These are phyloP conservation scores for Solanum tacnaense DNA, from an alignment of 257 asterid species.

Conservation along the genomic window DNA sequence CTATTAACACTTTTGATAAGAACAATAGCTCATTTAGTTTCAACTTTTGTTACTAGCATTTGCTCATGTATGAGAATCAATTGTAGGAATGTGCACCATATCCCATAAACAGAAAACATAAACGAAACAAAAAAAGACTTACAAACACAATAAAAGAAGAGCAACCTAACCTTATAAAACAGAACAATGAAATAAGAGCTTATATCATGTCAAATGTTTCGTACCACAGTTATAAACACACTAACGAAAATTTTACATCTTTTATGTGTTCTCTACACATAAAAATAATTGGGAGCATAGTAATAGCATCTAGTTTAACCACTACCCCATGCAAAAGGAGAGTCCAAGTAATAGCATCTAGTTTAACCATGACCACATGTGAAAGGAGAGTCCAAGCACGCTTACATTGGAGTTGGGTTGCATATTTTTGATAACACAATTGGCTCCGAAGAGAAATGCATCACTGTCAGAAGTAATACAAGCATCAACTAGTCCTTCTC, in stretches of 20 bases:
- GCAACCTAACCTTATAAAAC: background rate
- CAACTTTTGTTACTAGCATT: background rate
- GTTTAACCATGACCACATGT: background rate
- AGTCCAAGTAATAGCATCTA: background rate
- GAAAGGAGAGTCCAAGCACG: background rate
- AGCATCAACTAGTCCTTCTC: constrained; percentile 82
- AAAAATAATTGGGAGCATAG: background rate
- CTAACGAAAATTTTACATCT: background rate
- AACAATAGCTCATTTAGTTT: background rate
- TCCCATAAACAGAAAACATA: background rate
- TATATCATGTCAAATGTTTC: background rate
- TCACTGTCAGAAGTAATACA: constrained; percentile 93
- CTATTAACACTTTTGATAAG: background rate
- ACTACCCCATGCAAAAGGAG: background rate
- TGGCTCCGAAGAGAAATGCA: constrained; percentile 81
- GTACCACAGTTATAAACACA: background rate
- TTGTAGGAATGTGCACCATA: background rate
- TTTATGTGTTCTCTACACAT: background rate
- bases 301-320: background rate
- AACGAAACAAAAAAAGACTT: background rate
- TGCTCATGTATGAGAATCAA: background rate
- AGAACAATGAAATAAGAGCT: background rate
- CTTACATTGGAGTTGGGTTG: constrained; percentile 70
- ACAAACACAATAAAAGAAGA: background rate
- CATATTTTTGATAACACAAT: constrained; percentile 66